Base-by-base conservation (phyloP, 305 asterid species). In the Rubia occidens region DNA sequence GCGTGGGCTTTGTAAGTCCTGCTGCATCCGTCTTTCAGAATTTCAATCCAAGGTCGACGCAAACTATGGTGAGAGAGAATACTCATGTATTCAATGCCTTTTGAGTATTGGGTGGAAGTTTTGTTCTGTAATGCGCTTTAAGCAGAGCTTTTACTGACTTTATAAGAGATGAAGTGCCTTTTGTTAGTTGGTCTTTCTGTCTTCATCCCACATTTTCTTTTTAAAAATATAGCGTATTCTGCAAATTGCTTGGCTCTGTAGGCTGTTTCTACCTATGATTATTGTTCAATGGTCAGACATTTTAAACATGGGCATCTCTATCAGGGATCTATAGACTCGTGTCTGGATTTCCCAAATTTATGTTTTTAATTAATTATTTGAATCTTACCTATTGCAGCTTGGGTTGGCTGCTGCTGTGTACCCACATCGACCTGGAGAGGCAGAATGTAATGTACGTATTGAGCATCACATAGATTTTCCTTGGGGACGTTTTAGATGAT, bases 381-480 rank as follows among this genome's bases (percentile, higher is more conserved):
- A 60, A 65, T 76, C 76, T 78, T 85, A 56, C 69, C 78, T 74
- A 56, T 77, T 81, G 85, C 94, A 90, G 96, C 83, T 87, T 76
- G 98, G 88, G 64, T 78, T 88, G 82, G 82, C 74, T 64, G 62
- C 87, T 39, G 51, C 84, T 69, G 54, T 90, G 74, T 88, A 82
- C 77, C 97, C 97, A 54, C 98, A 93, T 76, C 87, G 98, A 80
- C 97, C 92, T 64, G 97, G 96, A 77, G 88, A 88, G 76, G 74
- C 21, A 43, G 98, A 83, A 80, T 93, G 98, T 78, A 97, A 90
- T 78, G 98, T 93, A 78, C 70, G 97, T 85, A 69, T 5, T 40
- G 17, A 21, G 24, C 32, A 45, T 67, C 43, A 21, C 9, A 44
- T 42, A 60, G 45, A 24, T 15, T 71, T 61, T 26, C 35, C 51